Evolutionary conservation across 1,139 yeast species (phyloP).

Genomic region (Nakaseomyces uthaithaninus): DNA sequence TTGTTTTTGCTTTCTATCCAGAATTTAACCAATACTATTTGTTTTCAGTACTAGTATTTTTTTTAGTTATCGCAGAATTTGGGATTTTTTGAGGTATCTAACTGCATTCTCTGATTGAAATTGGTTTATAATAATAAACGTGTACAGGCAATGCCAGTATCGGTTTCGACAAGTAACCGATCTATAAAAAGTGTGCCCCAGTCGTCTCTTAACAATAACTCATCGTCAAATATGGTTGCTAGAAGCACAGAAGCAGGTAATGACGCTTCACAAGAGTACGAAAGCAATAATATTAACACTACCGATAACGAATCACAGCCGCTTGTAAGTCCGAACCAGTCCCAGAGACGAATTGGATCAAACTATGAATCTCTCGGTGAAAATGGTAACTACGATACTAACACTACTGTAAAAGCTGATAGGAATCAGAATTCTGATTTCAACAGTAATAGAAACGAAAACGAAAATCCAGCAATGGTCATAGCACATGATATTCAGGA

Average conservation of each 20-base stretch:
- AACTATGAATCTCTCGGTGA: neutral
- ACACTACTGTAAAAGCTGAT: neutral
- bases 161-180: slow-evolving; percentile 14
- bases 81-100: too few relatives aligned
- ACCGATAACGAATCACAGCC: slow-evolving; percentile 11
- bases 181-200: slow-evolving; percentile 16
- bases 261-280: neutral
- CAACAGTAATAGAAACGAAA: neutral
- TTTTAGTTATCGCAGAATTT: too few relatives aligned
- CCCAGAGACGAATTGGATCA: slow-evolving; percentile 2
- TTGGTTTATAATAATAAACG: too few relatives aligned
- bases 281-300: slow-evolving; percentile 11
- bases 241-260: neutral
- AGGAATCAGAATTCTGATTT: neutral
- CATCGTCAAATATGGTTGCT: neutral
- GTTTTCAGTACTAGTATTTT: too few relatives aligned
- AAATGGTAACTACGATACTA: neutral
- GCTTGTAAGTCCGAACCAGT: slow-evolving; percentile 7
- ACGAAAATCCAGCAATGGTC: slow-evolving; percentile 1
- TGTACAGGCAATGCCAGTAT: slow-evolving; percentile 11
- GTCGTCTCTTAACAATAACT: neutral
- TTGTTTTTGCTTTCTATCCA: too few relatives aligned
- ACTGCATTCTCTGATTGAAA: too few relatives aligned
- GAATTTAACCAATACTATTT: too few relatives aligned
- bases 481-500: slow-evolving; percentile 4